Evolutionary conservation across 345 rosid species (phyloP).

Genomic region (Arabis alpina): DNA sequence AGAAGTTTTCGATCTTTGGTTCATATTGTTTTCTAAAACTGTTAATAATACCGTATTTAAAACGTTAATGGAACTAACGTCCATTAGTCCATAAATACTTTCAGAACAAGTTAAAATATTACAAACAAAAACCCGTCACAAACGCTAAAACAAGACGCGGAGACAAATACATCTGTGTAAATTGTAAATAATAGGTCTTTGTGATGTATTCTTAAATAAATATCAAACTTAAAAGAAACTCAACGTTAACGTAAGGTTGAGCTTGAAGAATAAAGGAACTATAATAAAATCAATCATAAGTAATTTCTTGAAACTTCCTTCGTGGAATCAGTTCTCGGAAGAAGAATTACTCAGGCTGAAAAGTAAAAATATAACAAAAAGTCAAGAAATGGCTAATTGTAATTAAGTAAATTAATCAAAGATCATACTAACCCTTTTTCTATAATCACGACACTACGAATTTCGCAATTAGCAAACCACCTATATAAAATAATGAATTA

Average conservation of each 20-base stretch:
- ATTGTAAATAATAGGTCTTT: neutral
- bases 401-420: neutral
- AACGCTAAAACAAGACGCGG: neutral
- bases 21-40: too few species aligned
- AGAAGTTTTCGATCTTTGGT: too few species aligned
- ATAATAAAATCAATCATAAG: neutral
- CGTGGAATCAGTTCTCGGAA: conserved; percentile 11
- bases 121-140: too few species aligned
- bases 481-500: conserved; percentile 2
- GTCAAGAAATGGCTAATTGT: conserved; percentile 12
- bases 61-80: too few species aligned
- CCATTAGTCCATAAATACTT: too few species aligned
- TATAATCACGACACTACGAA: conserved; percentile 43
- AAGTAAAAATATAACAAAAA: conserved; percentile 16
- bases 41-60: too few species aligned
- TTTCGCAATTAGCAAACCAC: conserved; percentile 44
- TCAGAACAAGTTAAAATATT: too few species aligned
- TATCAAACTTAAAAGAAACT: neutral
- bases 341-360: conserved; percentile 14
- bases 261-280: conserved; percentile 23
- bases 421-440: conserved; percentile 42
- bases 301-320: conserved; percentile 27
- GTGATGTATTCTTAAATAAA: neutral
- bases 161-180: neutral
- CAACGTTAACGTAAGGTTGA: neutral